Conservation (phyloP, 495 filamentous ascomycete genomes). For the Neurospora sp. region DNA sequence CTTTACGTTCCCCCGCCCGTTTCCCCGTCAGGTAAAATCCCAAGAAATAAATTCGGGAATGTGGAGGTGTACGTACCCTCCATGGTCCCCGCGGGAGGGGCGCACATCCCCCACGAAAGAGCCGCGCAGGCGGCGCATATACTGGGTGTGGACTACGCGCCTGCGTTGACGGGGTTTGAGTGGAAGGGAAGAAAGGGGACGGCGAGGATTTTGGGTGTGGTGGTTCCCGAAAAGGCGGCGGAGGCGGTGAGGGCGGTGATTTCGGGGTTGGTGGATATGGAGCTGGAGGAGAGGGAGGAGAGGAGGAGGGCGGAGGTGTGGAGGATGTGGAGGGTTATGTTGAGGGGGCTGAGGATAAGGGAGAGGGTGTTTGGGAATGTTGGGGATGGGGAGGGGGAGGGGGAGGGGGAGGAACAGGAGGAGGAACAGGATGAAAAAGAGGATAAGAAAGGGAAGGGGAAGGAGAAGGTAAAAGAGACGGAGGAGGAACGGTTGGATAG, state of each 20-base stretch:
- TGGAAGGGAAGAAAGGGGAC: constrained; percentile 77
- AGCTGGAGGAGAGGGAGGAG: constrained; percentile 46
- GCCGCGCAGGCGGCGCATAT: constrained; percentile 64
- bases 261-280: constrained; percentile 50
- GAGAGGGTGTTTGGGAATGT: constrained; percentile 55
- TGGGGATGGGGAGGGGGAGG: constrained; percentile 27
- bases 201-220: constrained; percentile 62
- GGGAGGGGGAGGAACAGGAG: constrained; percentile 20
- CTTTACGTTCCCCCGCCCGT: constrained; percentile 68
- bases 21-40: constrained; percentile 53
- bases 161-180: constrained; percentile 81
- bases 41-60: constrained; percentile 81
- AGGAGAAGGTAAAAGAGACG: constrained; percentile 1
- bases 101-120: constrained; percentile 50
- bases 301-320: constrained; percentile 46
- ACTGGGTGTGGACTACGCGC: constrained; percentile 75
- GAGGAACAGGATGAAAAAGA: constrained; percentile 12
- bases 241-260: constrained; percentile 65
- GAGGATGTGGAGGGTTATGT: constrained; percentile 64
- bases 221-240: constrained; percentile 58
- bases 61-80: constrained; percentile 83
- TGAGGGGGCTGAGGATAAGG: constrained; percentile 65
- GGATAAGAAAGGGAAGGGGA: constrained; percentile 12
- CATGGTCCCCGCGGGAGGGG: constrained; percentile 80
- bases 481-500: constrained; percentile 9